Percentiles rank a stretch among this genome's conserved stretches.
phyloP scores from a whole-genome alignment of 345 rosid genomes.

The Brassica cretica region DNA sequence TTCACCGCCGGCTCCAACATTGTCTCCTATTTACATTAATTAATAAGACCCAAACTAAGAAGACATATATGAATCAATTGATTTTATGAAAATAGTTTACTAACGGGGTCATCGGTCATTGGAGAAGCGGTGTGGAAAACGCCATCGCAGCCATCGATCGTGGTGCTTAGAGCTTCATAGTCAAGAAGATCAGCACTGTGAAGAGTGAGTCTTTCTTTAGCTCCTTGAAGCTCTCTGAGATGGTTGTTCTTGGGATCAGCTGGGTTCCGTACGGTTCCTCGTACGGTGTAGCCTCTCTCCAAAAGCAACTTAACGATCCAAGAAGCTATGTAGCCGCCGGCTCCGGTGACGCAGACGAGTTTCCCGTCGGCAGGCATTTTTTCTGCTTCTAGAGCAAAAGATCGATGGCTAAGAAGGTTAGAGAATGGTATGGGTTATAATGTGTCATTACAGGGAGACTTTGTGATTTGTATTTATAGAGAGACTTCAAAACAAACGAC shows the following conservation, averaged over 20 bases:
- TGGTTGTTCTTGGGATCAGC: constrained; percentile 87
- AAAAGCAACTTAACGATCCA: constrained; percentile 90
- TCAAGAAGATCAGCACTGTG: constrained; percentile 86
- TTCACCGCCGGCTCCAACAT: constrained; percentile 97
- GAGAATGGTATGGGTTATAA: not conserved
- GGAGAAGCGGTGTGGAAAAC: constrained; percentile 98
- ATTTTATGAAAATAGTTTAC: constrained; percentile 17
- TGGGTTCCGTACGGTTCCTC: constrained; percentile 88
- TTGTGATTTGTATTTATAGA: constrained; percentile 34
- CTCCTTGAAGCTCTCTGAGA: constrained; percentile 88
- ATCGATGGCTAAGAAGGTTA: constrained; percentile 6
- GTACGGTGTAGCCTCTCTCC: constrained; percentile 75
- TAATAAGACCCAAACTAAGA: not conserved
- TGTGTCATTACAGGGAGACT: constrained; percentile 26
- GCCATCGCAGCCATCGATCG: constrained; percentile 86
- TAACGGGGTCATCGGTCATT: constrained; percentile 91
- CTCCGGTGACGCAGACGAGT: constrained; percentile 93
- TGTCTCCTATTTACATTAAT: constrained; percentile 57
- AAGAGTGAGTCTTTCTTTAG: constrained; percentile 72
- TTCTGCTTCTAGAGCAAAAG: constrained; percentile 14
- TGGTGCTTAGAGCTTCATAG: constrained; percentile 55
- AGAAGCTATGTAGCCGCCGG: constrained; percentile 96
- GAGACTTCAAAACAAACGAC: constrained; percentile 18
- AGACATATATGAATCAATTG: not conserved
- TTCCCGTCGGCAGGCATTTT: constrained; percentile 57